Evolutionary conservation across 2,329 filamentous ascomycete species (phyloP).

Genomic region (Paraphoma sp.): DNA sequence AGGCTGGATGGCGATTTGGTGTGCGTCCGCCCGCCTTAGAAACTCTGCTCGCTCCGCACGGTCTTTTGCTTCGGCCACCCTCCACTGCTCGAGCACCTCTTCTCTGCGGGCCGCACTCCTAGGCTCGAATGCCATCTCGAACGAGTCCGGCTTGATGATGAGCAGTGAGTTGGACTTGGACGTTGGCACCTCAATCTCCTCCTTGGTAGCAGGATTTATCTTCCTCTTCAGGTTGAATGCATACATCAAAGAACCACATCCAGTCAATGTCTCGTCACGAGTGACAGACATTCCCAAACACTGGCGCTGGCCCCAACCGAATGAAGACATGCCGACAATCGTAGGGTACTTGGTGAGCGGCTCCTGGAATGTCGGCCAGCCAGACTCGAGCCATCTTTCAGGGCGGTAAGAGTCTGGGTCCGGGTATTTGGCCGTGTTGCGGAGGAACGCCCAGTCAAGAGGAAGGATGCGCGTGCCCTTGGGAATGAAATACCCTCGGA

Average conservation of each 20-base stretch:
- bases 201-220: constrained; percentile 50
- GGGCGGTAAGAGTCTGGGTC: constrained; percentile 69
- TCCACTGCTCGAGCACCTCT: constrained; percentile 40
- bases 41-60: constrained; percentile 45
- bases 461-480: constrained; percentile 53
- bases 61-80: constrained; percentile 47
- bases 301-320: constrained; percentile 68
- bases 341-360: constrained; percentile 69
- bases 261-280: constrained; percentile 61
- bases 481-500: constrained; percentile 56
- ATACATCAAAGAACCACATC: constrained; percentile 59
- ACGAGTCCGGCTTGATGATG: constrained; percentile 65
- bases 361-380: constrained; percentile 69
- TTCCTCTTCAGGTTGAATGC: constrained; percentile 58
- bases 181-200: constrained; percentile 52
- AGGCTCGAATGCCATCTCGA: constrained; percentile 62
- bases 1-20: constrained; percentile 12
- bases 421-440: constrained; percentile 64
- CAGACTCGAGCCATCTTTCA: constrained; percentile 68
- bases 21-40: constrained; percentile 29
- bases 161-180: constrained; percentile 62
- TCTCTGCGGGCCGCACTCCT: constrained; percentile 51
- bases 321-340: constrained; percentile 69
- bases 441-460: constrained; percentile 45
- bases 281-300: constrained; percentile 69